phyloP scores from a whole-genome alignment of 2,329 filamentous ascomycete genomes.

The Phialocephala subalpina region DNA sequence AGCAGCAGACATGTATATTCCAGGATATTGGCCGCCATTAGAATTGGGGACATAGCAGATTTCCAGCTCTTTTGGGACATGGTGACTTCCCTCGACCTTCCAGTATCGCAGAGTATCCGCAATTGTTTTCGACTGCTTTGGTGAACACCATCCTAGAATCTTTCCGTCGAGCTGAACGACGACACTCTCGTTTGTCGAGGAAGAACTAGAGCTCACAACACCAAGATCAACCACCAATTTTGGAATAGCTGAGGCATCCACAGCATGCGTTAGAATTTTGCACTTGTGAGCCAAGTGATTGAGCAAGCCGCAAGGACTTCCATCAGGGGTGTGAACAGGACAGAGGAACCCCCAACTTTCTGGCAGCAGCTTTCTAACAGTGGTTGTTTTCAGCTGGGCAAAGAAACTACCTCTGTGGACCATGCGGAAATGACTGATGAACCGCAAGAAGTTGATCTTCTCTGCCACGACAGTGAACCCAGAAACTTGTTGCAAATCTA shows the following conservation, averaged over 20 bases:
- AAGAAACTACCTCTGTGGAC: conserved; percentile 99
- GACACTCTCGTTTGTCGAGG: conserved; percentile 83
- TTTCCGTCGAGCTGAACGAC: conserved; percentile 90
- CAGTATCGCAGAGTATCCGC: conserved; percentile 89
- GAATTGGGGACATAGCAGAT: conserved; percentile 91
- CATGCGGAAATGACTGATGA: conserved; percentile 99
- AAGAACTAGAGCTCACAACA: conserved; percentile 77
- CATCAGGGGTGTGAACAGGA: conserved; percentile 97
- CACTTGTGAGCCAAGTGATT: conserved; percentile 98
- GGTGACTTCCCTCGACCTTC: conserved; percentile 89
- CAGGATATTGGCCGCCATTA: conserved; percentile 92
- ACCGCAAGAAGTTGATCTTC: conserved; percentile 98
- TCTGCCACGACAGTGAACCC: conserved; percentile 97
- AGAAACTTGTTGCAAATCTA: conserved; percentile 93
- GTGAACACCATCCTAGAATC: conserved; percentile 89
- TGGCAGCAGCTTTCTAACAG: conserved; percentile 91
- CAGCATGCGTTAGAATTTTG: conserved; percentile 78
- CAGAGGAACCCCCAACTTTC: conserved; percentile 99
- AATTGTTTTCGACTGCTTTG: conserved; percentile 81
- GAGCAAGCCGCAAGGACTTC: conserved; percentile 89
- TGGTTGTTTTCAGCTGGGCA: conserved; percentile 95
- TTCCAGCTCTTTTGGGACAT: conserved; percentile 84
- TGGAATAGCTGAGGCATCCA: conserved; percentile 80
- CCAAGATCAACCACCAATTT: conserved; percentile 81
- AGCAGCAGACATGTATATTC: conserved; percentile 91